Base-by-base conservation (phyloP, 306 rosid genomes). In the Begonia loranthoides region DNA sequence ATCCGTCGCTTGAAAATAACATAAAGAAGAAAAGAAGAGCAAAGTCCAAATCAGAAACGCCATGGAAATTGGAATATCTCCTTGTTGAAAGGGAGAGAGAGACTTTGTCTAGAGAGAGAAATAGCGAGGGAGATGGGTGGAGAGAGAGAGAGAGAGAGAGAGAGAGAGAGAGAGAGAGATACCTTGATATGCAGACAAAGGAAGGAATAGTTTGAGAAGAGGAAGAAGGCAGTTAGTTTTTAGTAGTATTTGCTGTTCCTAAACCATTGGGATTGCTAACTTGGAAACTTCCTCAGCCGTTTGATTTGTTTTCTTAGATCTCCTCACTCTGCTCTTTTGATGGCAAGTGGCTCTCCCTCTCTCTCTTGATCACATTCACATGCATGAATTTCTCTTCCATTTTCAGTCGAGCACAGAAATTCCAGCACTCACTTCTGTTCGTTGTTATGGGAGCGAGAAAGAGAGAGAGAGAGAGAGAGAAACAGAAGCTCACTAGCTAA, bases 371-470 rank as follows among this genome's bases (percentile, higher is more conserved):
- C 65, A 69, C 69, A 73, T 75, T 81, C 70, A 71, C 79, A 75
- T 81, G 90, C 85, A 81, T 81, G 85, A 78, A 69, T 77, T 77
- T 78, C 85, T 70, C 85, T 75, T 78, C 90, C 81, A 69, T 72
- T 47, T 62, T 55, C 70, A 69, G 71, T 65, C 79, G 63, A 66
- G 62, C 56, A 38, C 52, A 62, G 59, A 72, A 51, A 65, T 52
- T 50, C 15, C 15, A n/a, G 15, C 13, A 41, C 45, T 41, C 13
- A 2, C 13, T 19, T 41, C 13, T 9, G 14, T 43, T 10, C 15
- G 3, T 4, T 3, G 13, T 43, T 43, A n/a, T 6, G 47, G 13
- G 47, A 10, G 47, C 10, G 47, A 10, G 47, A 49, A 4, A 19
- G 15, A 14, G 40, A 59, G 39, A 59, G 41, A 52, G 10, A 24